Conservation (phyloP, 1,284 basidiomycete genomes). For the Leccinum holopus region DNA sequence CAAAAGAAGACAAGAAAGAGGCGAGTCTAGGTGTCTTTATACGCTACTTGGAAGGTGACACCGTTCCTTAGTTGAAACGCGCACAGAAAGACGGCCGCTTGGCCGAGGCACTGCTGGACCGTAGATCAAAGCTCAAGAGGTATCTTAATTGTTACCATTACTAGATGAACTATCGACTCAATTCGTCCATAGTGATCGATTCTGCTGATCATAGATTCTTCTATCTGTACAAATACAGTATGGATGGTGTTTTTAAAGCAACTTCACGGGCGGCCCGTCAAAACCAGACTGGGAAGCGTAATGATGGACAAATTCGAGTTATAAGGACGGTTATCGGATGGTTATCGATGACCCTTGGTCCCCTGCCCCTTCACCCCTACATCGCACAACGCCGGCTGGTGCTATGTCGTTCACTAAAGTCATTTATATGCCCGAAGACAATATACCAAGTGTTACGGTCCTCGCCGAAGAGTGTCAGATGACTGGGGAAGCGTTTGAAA, state of each 20-base stretch:
- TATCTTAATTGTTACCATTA: conserved; percentile 34
- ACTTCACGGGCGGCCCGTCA: not conserved
- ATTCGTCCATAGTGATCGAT: conserved; percentile 51
- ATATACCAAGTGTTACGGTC: not conserved
- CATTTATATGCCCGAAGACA: conserved; percentile 10
- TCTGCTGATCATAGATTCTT: conserved; percentile 46
- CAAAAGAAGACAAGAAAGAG: conserved; percentile 69
- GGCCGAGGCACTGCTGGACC: conserved; percentile 86
- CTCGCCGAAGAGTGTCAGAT: conserved; percentile 4
- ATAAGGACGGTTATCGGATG: not conserved
- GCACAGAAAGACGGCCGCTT: conserved; percentile 86
- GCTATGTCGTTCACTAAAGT: not conserved
- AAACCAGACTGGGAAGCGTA: conserved; percentile 11
- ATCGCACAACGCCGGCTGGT: not conserved
- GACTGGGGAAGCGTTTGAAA: not conserved
- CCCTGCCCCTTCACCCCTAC: not conserved
- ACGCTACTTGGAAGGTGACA: conserved; percentile 10
- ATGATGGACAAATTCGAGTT: conserved; percentile 8
- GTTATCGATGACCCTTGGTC: not conserved
- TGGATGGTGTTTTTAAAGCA: conserved; percentile 3
- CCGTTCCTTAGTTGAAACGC: conserved; percentile 63
- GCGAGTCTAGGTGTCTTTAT: conserved; percentile 38
- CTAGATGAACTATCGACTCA: conserved; percentile 8
- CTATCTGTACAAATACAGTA: conserved; percentile 12
- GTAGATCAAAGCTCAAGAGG: conserved; percentile 92